These are phyloP conservation scores for Nannochloropsis oceanica DNA, from an alignment of 108 stramenopile species.

Conservation along the genomic window DNA sequence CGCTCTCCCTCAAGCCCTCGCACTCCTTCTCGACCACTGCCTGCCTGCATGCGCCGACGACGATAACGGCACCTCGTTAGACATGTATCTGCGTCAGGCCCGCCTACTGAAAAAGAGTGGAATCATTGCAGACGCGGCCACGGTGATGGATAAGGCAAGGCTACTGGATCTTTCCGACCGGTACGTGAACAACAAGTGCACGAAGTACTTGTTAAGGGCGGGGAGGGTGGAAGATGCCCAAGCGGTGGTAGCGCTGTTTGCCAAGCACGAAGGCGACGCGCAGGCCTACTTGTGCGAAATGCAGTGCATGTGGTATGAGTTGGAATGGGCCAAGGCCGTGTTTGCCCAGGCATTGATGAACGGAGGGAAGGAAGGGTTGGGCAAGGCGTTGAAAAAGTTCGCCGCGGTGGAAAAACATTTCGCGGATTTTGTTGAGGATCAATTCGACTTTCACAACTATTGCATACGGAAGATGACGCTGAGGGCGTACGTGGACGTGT, in stretches of 20 bases:
- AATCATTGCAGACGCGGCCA: slow-evolving; percentile 63
- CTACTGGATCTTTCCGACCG: slow-evolving; percentile 86
- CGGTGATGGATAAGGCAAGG: slow-evolving; percentile 61
- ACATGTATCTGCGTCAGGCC: slow-evolving; percentile 69
- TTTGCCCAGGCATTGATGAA: background rate
- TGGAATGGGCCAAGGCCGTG: slow-evolving; percentile 62
- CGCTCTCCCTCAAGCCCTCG: slow-evolving; percentile 51
- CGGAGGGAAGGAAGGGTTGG: slow-evolving; percentile 2
- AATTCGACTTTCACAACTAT: slow-evolving; percentile 96
- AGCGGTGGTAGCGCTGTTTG: slow-evolving; percentile 35
- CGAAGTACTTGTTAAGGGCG: slow-evolving; percentile 80
- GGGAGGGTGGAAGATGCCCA: slow-evolving; percentile 42
- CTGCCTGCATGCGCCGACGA: slow-evolving; percentile 75
- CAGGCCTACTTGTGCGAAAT: slow-evolving; percentile 84
- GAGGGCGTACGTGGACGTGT: slow-evolving; percentile 70
- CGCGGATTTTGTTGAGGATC: slow-evolving; percentile 87
- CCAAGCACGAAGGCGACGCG: slow-evolving; percentile 78
- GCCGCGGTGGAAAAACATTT: slow-evolving; percentile 77
- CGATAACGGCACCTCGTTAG: slow-evolving; percentile 36
- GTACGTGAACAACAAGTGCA: slow-evolving; percentile 92
- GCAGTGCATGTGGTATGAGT: slow-evolving; percentile 96
- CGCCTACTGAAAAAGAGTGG: slow-evolving; percentile 69
- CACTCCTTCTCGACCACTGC: slow-evolving; percentile 63
- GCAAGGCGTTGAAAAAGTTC: slow-evolving; percentile 47
- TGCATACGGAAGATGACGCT: slow-evolving; percentile 90